phyloP scores from a whole-genome alignment of 2,329 filamentous ascomycete species.

The Cryphonectria japonica region DNA sequence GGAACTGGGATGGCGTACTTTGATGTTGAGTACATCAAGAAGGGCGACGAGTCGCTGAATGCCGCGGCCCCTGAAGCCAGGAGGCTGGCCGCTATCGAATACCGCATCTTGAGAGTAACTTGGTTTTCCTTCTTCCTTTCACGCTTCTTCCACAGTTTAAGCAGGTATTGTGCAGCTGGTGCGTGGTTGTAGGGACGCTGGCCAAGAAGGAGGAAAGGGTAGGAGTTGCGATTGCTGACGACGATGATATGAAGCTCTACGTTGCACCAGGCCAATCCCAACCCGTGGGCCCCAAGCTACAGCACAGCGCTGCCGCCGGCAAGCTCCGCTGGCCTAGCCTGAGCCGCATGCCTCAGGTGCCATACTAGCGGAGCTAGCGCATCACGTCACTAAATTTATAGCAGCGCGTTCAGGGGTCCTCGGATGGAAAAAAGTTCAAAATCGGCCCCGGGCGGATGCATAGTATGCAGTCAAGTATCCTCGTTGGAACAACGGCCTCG shows the following conservation, averaged over 20 bases:
- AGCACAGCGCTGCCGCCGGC: slow-evolving; percentile 25
- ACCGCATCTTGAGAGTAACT: slow-evolving; percentile 54
- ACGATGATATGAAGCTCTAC: slow-evolving; percentile 25
- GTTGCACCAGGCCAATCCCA: slow-evolving; percentile 9
- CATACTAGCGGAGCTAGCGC: slow-evolving; percentile 21
- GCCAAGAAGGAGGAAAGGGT: background rate
- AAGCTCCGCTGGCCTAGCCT: slow-evolving; percentile 19
- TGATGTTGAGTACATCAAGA: slow-evolving; percentile 83
- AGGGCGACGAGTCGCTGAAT: slow-evolving; percentile 86
- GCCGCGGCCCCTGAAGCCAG: slow-evolving; percentile 66
- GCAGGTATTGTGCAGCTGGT: slow-evolving; percentile 4
- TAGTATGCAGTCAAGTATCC: background rate
- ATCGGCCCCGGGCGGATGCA: slow-evolving; percentile 4
- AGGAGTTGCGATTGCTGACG: slow-evolving; percentile 4
- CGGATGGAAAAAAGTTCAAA: slow-evolving; percentile 21
- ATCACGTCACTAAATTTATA: slow-evolving; percentile 28
- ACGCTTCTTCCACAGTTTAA: background rate
- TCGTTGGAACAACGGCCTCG: background rate
- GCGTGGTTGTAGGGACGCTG: background rate
- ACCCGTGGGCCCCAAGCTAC: slow-evolving; percentile 1
- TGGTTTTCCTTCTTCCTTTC: background rate
- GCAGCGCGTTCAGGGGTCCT: slow-evolving; percentile 29
- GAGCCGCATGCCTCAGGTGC: slow-evolving; percentile 12
- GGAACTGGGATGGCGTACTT: slow-evolving; percentile 59
- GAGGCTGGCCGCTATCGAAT: slow-evolving; percentile 55